Evolutionary conservation across 768 basidiomycete genomes (phyloP), one percentile per base, ranked within the genome.

Genomic region (Podaxis rugospora): DNA sequence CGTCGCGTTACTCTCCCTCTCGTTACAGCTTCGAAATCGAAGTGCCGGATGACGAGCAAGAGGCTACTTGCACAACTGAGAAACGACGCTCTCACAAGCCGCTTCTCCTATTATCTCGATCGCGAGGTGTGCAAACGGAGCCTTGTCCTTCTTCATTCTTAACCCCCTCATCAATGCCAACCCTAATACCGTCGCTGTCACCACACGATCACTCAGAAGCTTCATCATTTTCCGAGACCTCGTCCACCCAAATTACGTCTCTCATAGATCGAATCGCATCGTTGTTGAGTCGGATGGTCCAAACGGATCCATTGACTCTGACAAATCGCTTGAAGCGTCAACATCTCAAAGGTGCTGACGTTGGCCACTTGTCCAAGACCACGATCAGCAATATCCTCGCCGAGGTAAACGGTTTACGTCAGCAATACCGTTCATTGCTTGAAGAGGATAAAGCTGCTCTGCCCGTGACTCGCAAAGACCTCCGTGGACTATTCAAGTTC

Each of bases 281-380:
- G 27, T 75, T 98, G 2, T 66, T 80, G 47, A 76, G 70, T 63
- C 76, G 78, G 32, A 79, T 95, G 61, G 77, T 80, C 27, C 83
- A 90, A 63, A 88, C 95, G 0, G 95, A 98, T 66, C 88, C 95
- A 1, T 79, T 89, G 21, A 94, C 93, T 1, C 78, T 98, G 44
- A 93, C 92, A 35, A 91, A 90, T 64, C 87, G 97, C 27, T 78
- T 98, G 27, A 95, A 93, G 73, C 88, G 94, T 59, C 95, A 98
- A 66, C 86, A 95, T 67, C 80, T 98, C 18, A 83, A 83, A 61
- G 89, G 89, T 23, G 90, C 93, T 7, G 94, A 97, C 65, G 82
- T 98, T 32, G 83, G 86, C 32, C 90, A 97, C 70, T 80, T 98
- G 16, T 95, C 94, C 0, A 86, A 89, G 49, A 84, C 83, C 25